Conservation (phyloP, 306 rosid genomes). For the Vigna angularis region DNA sequence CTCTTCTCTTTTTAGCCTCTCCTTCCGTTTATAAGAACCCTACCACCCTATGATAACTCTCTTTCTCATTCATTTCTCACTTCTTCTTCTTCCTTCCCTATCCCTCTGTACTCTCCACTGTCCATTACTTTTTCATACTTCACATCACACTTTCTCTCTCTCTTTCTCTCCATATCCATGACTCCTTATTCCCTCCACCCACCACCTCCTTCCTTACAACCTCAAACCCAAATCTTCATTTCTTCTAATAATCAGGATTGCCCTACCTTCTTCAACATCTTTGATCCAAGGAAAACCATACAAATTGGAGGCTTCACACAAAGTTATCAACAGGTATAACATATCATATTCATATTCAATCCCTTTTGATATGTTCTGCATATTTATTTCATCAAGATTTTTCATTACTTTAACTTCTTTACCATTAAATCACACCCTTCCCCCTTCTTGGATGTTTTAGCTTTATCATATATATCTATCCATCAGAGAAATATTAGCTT, state of each 20-base stretch:
- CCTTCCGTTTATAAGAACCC: slow-evolving; percentile 46
- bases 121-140: too few species aligned
- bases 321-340: slow-evolving; percentile 61
- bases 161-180: slow-evolving; percentile 45
- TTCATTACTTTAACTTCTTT: slow-evolving; percentile 17
- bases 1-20: slow-evolving; percentile 44
- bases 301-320: slow-evolving; percentile 34
- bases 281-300: slow-evolving; percentile 49
- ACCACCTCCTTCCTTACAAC: slow-evolving; percentile 49
- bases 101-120: slow-evolving; percentile 17
- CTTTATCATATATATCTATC: background rate
- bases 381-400: background rate
- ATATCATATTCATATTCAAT: slow-evolving; percentile 12
- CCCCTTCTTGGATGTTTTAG: background rate
- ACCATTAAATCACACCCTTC: background rate
- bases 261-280: slow-evolving; percentile 39
- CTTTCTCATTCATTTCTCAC: slow-evolving; percentile 29
- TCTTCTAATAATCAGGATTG: slow-evolving; percentile 48
- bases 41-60: slow-evolving; percentile 41
- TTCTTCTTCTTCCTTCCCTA: slow-evolving; percentile 3
- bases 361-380: background rate
- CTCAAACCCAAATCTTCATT: slow-evolving; percentile 50
- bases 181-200: slow-evolving; percentile 62
- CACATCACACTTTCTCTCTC: background rate
- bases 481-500: background rate